A percentile compares a stretch with the other conserved stretches of the same genome.
Evolutionary conservation across 495 filamentous ascomycete genomes (phyloP).

Genomic region (Podospora australis): DNA sequence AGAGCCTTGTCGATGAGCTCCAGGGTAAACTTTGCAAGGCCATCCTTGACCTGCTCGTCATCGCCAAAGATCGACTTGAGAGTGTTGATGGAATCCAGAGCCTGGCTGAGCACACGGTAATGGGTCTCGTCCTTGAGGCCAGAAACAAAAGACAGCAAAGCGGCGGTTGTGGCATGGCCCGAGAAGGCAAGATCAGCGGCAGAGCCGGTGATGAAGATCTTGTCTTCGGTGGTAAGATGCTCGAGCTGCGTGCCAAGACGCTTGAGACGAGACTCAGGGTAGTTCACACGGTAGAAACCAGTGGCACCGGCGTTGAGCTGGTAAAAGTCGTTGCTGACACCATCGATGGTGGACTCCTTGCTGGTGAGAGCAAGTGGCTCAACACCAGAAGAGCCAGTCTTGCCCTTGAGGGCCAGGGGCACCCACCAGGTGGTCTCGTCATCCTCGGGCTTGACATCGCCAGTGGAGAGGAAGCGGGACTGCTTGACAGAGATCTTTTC

Average conservation of each 20-base stretch:
- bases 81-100: constrained; percentile 58
- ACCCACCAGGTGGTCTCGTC: constrained; percentile 96
- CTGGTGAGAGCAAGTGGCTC: constrained; percentile 57
- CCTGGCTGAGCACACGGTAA: constrained; percentile 83
- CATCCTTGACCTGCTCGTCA: constrained; percentile 48
- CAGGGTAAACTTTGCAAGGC: constrained; percentile 67
- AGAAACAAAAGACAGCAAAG: constrained; percentile 71
- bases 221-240: constrained; percentile 74
- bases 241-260: constrained; percentile 70
- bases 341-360: constrained; percentile 66
- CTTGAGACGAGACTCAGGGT: constrained; percentile 68
- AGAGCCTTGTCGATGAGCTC: constrained; percentile 64
- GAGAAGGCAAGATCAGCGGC: constrained; percentile 87
- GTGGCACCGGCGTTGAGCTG: constrained; percentile 84
- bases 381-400: constrained; percentile 44
- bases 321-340: constrained; percentile 76
- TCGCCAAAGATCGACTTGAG: constrained; percentile 48
- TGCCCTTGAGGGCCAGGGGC: constrained; percentile 69
- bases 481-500: constrained; percentile 77
- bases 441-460: constrained; percentile 76
- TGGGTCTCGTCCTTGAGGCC: constrained; percentile 74
- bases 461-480: constrained; percentile 79
- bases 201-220: constrained; percentile 84
- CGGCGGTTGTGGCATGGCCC: constrained; percentile 72
- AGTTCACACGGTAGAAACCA: constrained; percentile 91